phyloP scores from a whole-genome alignment of 1,139 yeast genomes.

The Hansenula lynferdii region DNA sequence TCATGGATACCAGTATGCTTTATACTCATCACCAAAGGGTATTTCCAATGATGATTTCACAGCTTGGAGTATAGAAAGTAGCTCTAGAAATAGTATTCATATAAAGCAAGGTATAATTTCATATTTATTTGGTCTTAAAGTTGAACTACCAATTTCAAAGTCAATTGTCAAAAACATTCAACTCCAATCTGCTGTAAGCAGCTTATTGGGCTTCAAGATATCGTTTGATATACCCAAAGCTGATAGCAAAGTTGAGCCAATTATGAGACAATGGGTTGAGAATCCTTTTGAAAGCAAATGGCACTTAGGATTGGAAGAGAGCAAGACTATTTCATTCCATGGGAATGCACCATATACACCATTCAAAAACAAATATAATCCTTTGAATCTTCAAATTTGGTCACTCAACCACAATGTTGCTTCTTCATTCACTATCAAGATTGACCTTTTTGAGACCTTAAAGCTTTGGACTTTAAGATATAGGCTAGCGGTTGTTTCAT shows the following conservation, averaged over 20 bases:
- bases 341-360: constrained; percentile 83
- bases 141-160: constrained; percentile 36
- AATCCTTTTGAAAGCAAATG: constrained; percentile 76
- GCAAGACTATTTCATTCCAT: constrained; percentile 46
- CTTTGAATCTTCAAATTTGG: constrained; percentile 32
- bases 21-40: constrained; percentile 33
- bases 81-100: too few species aligned
- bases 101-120: constrained; percentile 4
- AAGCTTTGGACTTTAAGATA: constrained; percentile 56
- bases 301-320: constrained; percentile 46
- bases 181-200: constrained; percentile 55
- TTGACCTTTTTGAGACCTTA: constrained; percentile 34
- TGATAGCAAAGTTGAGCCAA: constrained; percentile 44
- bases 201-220: constrained; percentile 54
- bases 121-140: constrained; percentile 20
- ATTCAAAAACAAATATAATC: constrained; percentile 25
- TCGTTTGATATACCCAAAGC: constrained; percentile 12
- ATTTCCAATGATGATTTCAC: not conserved
- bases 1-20: constrained; percentile 41
- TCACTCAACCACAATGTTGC: constrained; percentile 17
- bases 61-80: not conserved
- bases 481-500: constrained; percentile 55
- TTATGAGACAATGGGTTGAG: constrained; percentile 62
- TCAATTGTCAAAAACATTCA: constrained; percentile 44
- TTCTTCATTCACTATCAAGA: constrained; percentile 11